Evolutionary conservation across 2,329 filamentous ascomycete genomes (phyloP).

Genomic region (Pestalotiopsis sp.): DNA sequence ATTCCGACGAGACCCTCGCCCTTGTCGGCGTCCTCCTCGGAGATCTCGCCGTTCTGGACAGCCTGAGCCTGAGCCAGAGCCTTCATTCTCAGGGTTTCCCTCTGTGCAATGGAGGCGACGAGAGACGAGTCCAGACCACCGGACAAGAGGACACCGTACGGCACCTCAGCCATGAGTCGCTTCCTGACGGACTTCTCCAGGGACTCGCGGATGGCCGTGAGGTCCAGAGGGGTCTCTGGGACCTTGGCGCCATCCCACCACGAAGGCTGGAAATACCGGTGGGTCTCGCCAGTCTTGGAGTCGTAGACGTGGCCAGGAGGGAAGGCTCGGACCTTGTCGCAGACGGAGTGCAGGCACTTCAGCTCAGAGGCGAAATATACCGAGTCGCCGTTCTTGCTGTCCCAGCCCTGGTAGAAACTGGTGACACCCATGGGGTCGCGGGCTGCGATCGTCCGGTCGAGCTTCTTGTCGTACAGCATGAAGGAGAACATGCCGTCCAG

Average conservation of each 20-base stretch:
- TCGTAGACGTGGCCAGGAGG: constrained; percentile 96
- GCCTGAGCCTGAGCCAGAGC: constrained; percentile 57
- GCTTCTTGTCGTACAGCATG: constrained; percentile 93
- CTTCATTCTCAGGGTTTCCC: constrained; percentile 81
- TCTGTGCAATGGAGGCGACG: constrained; percentile 92
- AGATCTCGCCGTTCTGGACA: constrained; percentile 39
- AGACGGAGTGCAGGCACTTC: constrained; percentile 89
- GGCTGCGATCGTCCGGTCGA: constrained; percentile 90
- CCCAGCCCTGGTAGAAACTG: constrained; percentile 95
- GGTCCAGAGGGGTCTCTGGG: constrained; percentile 79
- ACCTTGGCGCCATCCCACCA: constrained; percentile 88
- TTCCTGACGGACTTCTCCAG: constrained; percentile 93
- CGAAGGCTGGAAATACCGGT: constrained; percentile 85
- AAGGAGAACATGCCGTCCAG: constrained; percentile 99
- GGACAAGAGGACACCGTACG: constrained; percentile 93
- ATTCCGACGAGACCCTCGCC: constrained; percentile 85
- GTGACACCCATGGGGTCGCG: constrained; percentile 97
- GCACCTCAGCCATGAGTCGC: constrained; percentile 97
- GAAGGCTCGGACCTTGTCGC: constrained; percentile 93
- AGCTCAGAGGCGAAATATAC: constrained; percentile 97
- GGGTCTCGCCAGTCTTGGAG: constrained; percentile 83
- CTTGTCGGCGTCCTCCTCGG: constrained; percentile 54
- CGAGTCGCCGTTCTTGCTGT: constrained; percentile 77
- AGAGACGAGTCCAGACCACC: constrained; percentile 95
- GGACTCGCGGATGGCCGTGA: constrained; percentile 77